phyloP scores from a whole-genome alignment of 2,329 filamentous ascomycete genomes.

The Tolypocladium amazonense region DNA sequence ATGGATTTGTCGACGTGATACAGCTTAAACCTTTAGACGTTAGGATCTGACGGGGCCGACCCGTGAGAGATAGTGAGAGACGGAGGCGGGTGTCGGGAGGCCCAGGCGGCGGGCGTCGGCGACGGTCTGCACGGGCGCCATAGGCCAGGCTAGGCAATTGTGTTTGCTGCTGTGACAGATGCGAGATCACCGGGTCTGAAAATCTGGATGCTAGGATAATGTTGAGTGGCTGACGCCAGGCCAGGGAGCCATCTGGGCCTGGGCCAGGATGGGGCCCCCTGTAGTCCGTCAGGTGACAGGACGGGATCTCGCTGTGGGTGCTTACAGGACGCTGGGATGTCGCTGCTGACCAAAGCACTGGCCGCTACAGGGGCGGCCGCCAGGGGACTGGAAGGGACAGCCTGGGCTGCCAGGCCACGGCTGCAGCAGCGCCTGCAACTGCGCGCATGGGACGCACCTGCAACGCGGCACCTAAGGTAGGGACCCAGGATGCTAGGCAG shows the following conservation, averaged over 20 bases:
- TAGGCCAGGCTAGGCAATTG: background rate
- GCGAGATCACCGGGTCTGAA: slow-evolving; percentile 2
- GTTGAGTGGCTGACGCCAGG: background rate
- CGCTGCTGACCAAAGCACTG: slow-evolving; percentile 5
- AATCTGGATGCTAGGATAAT: slow-evolving; percentile 1
- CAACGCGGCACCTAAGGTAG: background rate
- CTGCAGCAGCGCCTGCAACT: background rate
- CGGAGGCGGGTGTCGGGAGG: background rate
- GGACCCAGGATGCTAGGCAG: background rate
- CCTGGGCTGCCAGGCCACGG: background rate
- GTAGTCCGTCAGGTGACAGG: slow-evolving; percentile 6
- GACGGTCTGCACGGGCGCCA: background rate
- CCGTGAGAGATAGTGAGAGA: background rate
- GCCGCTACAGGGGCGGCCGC: slow-evolving; percentile 4
- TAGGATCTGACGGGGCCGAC: background rate
- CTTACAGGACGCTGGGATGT: background rate
- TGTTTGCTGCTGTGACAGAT: background rate
- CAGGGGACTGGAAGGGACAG: background rate
- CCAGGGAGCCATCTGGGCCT: slow-evolving; percentile 1
- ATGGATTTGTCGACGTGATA: background rate
- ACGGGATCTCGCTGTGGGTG: slow-evolving; percentile 1
- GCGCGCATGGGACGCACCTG: background rate
- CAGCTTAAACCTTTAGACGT: background rate
- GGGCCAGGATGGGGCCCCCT: slow-evolving; percentile 1
- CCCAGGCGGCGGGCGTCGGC: background rate